Evolutionary conservation across 2,329 filamentous ascomycete genomes (phyloP).

Genomic region (Diaporthe citrichinensis): DNA sequence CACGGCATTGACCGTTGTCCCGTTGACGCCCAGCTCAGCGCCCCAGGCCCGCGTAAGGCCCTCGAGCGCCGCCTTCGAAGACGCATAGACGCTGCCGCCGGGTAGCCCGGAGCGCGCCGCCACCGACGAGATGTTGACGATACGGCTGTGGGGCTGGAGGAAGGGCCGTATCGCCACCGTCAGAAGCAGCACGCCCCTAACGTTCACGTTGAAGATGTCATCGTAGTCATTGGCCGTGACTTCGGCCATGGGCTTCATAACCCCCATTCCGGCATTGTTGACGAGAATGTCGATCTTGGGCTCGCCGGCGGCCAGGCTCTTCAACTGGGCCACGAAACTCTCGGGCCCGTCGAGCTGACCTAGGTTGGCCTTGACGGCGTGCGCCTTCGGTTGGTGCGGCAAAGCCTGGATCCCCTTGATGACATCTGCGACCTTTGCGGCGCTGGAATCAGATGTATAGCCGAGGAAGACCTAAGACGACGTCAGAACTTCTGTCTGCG

Average conservation of each 20-base stretch:
- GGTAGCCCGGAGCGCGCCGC: constrained; percentile 62
- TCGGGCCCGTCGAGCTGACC: constrained; percentile 44
- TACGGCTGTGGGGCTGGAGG: constrained; percentile 60
- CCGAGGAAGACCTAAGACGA: constrained; percentile 62
- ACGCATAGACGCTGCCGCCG: constrained; percentile 64
- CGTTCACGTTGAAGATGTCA: constrained; percentile 69
- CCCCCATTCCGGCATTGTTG: constrained; percentile 55
- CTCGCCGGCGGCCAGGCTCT: constrained; percentile 40
- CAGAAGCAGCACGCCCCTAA: constrained; percentile 69
- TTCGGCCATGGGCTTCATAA: constrained; percentile 54
- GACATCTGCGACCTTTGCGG: constrained; percentile 71
- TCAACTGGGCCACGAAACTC: constrained; percentile 44
- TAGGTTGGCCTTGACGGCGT: constrained; percentile 45
- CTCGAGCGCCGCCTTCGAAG: constrained; percentile 73
- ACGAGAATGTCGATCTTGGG: constrained; percentile 50
- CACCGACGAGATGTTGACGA: constrained; percentile 73
- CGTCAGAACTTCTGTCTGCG: background rate
- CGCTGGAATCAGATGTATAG: constrained; percentile 75
- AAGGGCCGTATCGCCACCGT: constrained; percentile 66
- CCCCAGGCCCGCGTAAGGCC: constrained; percentile 72
- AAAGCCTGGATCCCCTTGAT: constrained; percentile 71
- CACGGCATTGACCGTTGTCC: constrained; percentile 73
- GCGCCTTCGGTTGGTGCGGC: constrained; percentile 45
- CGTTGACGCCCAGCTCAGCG: constrained; percentile 67
- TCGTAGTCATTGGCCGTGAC: constrained; percentile 65